These are phyloP conservation scores for Penicillium taxi DNA, from an alignment of 495 filamentous ascomycete genomes.

Conservation along the genomic window DNA sequence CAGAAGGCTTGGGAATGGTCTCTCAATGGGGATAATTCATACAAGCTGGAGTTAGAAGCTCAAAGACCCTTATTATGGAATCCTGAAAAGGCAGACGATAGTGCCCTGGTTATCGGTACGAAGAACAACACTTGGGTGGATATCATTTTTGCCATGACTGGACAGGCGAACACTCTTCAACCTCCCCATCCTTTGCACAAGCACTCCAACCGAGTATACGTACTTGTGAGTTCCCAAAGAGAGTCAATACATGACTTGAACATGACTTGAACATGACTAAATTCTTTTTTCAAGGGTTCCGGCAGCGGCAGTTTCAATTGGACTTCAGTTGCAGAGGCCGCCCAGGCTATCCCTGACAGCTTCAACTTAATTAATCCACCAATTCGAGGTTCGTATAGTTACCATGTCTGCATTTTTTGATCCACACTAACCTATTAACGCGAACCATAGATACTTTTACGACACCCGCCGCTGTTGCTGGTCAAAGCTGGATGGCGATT, in stretches of 20 bases:
- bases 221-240: too few species aligned
- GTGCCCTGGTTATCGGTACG: constrained; percentile 36
- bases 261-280: too few species aligned
- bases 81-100: constrained; percentile 11
- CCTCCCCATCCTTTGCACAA: constrained; percentile 47
- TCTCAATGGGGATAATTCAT: constrained; percentile 23
- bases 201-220: constrained; percentile 44
- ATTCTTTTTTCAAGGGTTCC: constrained; percentile 28
- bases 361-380: constrained; percentile 50
- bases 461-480: constrained; percentile 25
- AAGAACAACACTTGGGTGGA: constrained; percentile 47
- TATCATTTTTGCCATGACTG: constrained; percentile 30
- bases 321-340: constrained; percentile 35
- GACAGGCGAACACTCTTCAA: constrained; percentile 10
- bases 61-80: constrained; percentile 29
- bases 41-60: constrained; percentile 7
- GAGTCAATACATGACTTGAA: too few species aligned
- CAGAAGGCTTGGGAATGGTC: constrained; percentile 35
- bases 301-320: constrained; percentile 37
- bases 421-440: not conserved
- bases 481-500: constrained; percentile 31
- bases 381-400: constrained; percentile 37
- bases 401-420: constrained; percentile 6
- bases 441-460: constrained; percentile 28
- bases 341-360: constrained; percentile 22